Evolutionary conservation across 2,329 filamentous ascomycete genomes (phyloP), one percentile per base, ranked within the genome.

Genomic region (Dactylellina haptotyla): DNA sequence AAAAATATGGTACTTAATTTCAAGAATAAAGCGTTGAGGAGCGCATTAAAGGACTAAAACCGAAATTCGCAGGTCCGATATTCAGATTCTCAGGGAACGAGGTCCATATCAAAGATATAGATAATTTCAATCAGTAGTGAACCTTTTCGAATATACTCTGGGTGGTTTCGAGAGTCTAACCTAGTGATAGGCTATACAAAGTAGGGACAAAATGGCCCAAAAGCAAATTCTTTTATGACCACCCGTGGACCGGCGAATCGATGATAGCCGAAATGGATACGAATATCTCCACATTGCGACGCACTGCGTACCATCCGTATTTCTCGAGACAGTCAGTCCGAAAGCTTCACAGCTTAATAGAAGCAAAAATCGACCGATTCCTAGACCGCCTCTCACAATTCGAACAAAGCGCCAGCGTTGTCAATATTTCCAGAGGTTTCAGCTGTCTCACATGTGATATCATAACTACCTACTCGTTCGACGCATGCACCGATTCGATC

Each of bases 61-160:
- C 26, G 12, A 54, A 3, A 39, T 39, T 39, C 6, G 12, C 10
- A 80, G 78, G 78, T 3, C 78, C 79, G 3, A 81, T 83, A 45
- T 77, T 82, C 45, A 81, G 82, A 50, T 82, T 82, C 75, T 80
- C 77, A 62, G 81, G 81, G 1, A 50, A 75, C 43, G 77, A 79
- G 53, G 57, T 80, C 1, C 77, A 78, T 54, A 76, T 80, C 32
- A 57, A 75, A 12, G 78, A 80, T 48, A 75, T 77, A 0, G 69
- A 69, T 28, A 78, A 76, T 63, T 79, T 77, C 45, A 74, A 79
- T 20, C 39, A 58, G 54, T 71, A 66, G 14, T 6, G 32, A 14
- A 34, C 6, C 32, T 25, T 9, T 14, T 5, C 5, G n/a, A 4
- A 6, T 12, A 46, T 16, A 20, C 8, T 2, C 41, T 25, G 20